These are phyloP conservation scores for Nyctanthes arbortristis DNA, from an alignment of 257 asterid species.

Conservation along the genomic window DNA sequence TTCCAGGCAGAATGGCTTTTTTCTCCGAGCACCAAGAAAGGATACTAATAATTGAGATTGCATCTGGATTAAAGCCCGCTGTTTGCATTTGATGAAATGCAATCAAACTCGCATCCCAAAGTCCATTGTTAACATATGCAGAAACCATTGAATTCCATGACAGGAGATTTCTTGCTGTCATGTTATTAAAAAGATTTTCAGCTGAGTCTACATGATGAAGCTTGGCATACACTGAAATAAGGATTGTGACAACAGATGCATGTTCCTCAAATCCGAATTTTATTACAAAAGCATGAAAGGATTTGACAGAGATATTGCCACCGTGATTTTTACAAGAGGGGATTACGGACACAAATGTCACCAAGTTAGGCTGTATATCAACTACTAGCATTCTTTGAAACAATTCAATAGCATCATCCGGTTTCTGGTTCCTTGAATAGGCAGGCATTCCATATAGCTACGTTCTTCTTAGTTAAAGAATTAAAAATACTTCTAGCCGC, in stretches of 20 bases:
- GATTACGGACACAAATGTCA: conserved; percentile 65
- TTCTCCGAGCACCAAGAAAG: conserved; percentile 55
- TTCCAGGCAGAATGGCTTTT: conserved; percentile 46
- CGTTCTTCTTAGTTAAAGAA: conserved; percentile 23
- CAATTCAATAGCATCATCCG: conserved; percentile 35
- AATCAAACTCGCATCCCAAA: conserved; percentile 36
- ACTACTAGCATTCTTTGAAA: conserved; percentile 35
- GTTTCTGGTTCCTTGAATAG: conserved; percentile 38
- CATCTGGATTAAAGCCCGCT: conserved; percentile 56
- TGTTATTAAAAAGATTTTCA: conserved; percentile 39
- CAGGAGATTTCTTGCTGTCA: conserved; percentile 31
- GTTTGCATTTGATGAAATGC: conserved; percentile 51
- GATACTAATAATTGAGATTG: conserved; percentile 46
- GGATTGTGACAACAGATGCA: conserved; percentile 48
- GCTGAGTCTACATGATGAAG: conserved; percentile 50
- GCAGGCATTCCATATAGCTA: conserved; percentile 63
- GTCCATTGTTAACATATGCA: conserved; percentile 43
- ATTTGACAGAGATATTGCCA: conserved; percentile 29
- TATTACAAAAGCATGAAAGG: conserved; percentile 48
- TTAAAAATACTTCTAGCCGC: conserved; percentile 43
- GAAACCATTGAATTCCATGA: conserved; percentile 71
- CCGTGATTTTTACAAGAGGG: conserved; percentile 44
- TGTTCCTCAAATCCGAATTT: conserved; percentile 50
- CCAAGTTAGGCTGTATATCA: conserved; percentile 41
- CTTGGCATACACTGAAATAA: conserved; percentile 56